Evolutionary conservation across 2,329 filamentous ascomycete genomes (phyloP).

Genomic region (Apiospora pterosperma): DNA sequence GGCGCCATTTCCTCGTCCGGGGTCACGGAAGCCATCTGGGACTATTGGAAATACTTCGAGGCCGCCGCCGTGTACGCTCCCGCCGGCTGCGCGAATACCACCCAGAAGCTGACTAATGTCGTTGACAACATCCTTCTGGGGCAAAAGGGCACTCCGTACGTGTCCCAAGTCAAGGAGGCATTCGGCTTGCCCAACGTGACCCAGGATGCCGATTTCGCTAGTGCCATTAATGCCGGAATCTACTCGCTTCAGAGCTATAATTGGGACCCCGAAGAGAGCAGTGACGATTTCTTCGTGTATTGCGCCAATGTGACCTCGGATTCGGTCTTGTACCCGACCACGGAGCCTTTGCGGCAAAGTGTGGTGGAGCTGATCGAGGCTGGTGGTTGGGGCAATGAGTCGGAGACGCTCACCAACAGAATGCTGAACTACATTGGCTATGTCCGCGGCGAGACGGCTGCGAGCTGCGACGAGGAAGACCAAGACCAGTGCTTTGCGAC

Average conservation of each 20-base stretch:
- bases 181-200: conserved; percentile 46
- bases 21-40: conserved; percentile 72
- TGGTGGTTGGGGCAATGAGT: conserved; percentile 38
- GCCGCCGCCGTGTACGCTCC: conserved; percentile 47
- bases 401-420: conserved; percentile 34
- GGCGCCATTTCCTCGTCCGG: conserved; percentile 78
- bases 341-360: conserved; percentile 29
- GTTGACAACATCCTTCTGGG: conserved; percentile 49
- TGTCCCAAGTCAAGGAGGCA: conserved; percentile 34
- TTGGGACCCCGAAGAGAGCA: conserved; percentile 49
- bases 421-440: conserved; percentile 53
- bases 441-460: conserved; percentile 26
- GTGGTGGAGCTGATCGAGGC: conserved; percentile 36
- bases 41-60: conserved; percentile 66
- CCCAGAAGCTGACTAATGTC: conserved; percentile 53
- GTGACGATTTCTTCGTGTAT: conserved; percentile 40
- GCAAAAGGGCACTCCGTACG: conserved; percentile 37
- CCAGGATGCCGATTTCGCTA: conserved; percentile 46
- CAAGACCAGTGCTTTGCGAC: conserved; percentile 37
- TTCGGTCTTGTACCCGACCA: conserved; percentile 37
- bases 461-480: conserved; percentile 14
- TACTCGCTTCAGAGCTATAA: conserved; percentile 44
- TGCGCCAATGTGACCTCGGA: conserved; percentile 44
- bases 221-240: conserved; percentile 37
- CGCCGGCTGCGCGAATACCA: conserved; percentile 60